Evolutionary conservation across 345 rosid species (phyloP).

Genomic region (Turritis glabra): DNA sequence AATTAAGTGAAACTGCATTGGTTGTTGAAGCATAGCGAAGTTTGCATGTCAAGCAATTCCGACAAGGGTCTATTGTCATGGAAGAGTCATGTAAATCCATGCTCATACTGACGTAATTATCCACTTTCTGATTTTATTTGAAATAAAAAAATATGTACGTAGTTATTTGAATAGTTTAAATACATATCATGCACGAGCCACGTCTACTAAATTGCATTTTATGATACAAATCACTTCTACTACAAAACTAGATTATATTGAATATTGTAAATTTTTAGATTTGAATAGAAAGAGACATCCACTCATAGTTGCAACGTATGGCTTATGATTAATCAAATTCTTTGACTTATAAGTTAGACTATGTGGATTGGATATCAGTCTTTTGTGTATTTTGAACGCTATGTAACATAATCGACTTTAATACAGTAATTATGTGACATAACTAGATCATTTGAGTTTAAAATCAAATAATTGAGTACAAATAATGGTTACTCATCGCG

Average conservation of each 20-base stretch:
- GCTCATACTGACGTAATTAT: slow-evolving; percentile 37
- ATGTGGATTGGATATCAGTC: neutral
- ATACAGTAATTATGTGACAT: no score
- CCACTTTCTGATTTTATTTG: slow-evolving; percentile 24
- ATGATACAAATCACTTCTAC: neutral
- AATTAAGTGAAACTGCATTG: neutral
- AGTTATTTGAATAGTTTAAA: neutral
- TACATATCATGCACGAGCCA: slow-evolving; percentile 5
- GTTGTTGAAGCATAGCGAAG: slow-evolving; percentile 26
- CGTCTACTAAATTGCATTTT: neutral
- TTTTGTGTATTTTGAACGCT: no score
- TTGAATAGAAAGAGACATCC: slow-evolving; percentile 7
- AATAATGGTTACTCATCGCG: no score
- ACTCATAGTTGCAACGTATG: neutral
- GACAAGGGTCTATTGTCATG: slow-evolving; percentile 21
- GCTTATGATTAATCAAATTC: neutral
- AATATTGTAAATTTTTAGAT: neutral
- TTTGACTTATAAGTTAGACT: neutral
- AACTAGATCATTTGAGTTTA: no score
- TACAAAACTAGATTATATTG: neutral
- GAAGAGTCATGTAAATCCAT: slow-evolving; percentile 27
- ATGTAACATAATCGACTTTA: no score
- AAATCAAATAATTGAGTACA: no score
- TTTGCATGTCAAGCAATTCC: slow-evolving; percentile 41
- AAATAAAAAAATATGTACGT: neutral